Conservation (phyloP, 2,329 filamentous ascomycete species). For the Penicillium thymicola region DNA sequence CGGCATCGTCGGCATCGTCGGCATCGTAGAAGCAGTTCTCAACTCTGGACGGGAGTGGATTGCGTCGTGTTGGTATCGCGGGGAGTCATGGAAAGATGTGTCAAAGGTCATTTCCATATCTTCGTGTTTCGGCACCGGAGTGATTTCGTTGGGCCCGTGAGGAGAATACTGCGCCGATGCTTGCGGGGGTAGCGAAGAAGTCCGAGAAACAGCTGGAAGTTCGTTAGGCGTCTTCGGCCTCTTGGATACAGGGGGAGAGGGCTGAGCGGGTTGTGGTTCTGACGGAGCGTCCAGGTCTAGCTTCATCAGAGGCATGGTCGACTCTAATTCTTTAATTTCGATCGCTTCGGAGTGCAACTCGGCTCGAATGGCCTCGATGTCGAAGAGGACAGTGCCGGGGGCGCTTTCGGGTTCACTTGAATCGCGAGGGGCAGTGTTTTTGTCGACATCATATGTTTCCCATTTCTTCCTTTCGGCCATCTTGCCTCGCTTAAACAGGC, state of each 20-base stretch:
- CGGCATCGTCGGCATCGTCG: constrained; percentile 33
- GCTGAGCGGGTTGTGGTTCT: constrained; percentile 14
- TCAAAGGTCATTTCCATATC: constrained; percentile 69
- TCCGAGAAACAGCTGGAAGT: constrained; percentile 20
- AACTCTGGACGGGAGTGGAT: constrained; percentile 26
- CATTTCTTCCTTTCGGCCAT: constrained; percentile 76
- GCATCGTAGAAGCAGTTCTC: constrained; percentile 33
- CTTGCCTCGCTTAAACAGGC: constrained; percentile 77
- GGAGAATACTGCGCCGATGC: constrained; percentile 11
- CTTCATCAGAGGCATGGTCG: constrained; percentile 86
- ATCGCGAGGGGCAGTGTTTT: constrained; percentile 28
- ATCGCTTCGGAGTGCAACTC: constrained; percentile 72
- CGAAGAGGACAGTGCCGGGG: constrained; percentile 69
- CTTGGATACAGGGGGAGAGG: constrained; percentile 31
- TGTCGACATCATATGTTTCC: constrained; percentile 82
- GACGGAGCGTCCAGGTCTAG: constrained; percentile 54
- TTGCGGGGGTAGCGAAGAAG: constrained; percentile 18
- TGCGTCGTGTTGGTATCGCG: constrained; percentile 15
- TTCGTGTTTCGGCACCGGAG: constrained; percentile 27
- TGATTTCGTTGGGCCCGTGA: constrained; percentile 10
- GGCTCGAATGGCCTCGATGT: constrained; percentile 88
- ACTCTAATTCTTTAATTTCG: constrained; percentile 76
- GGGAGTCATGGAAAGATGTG: constrained; percentile 53
- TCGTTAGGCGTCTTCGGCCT: constrained; percentile 37
- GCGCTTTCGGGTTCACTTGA: constrained; percentile 27